Evolutionary conservation across 768 basidiomycete genomes (phyloP), one percentile per base, ranked within the genome.

Genomic region (Paxillus rubicundulus): DNA sequence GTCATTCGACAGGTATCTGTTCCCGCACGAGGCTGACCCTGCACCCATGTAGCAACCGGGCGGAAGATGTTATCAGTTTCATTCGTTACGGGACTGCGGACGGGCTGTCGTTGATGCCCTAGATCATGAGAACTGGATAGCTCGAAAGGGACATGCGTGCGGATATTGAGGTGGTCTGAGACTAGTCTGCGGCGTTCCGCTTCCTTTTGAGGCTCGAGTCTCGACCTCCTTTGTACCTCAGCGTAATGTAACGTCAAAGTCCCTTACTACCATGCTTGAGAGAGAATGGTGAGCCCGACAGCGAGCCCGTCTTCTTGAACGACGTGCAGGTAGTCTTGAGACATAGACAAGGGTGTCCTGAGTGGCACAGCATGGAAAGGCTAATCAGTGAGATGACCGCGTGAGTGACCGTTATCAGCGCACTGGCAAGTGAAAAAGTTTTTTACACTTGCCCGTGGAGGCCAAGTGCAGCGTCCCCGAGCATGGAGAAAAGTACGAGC

Each of bases 51-150:
- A 81, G 80, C 45, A 61, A 65, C 52, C 71, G 70, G 20, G 71
- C 77, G 27, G 78, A 80, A 36, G 77, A 80, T 53, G 70, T 79
- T 4, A 61, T 78, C 34, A 75, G 78, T n/a, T 82, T 86, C 68
- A 73, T 77, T 36, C 75, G 81, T 49, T 76, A 76, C 60, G 83
- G 79, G 9, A 84, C 77, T 56, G 59, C 56, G 24, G 85, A 87
- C 62, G 77, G 78, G 5, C 70, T 85, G 53, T 72, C 76, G 18
- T 61, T 85, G 54, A 78, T 85, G 77, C 77, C 76, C 56, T 73
- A 71, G 73, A 13, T 24, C 33, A 40, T 40, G 51, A 46, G 47
- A 49, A 47, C 45, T 24, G 24, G 24, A 24, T 6, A 5, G 24
- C 24, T 24, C 24, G 24, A 24, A 24, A 6, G 24, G 24, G 24